Base-by-base conservation (phyloP, 2,329 filamentous ascomycete species). In the Sclerotinia spermophila region DNA sequence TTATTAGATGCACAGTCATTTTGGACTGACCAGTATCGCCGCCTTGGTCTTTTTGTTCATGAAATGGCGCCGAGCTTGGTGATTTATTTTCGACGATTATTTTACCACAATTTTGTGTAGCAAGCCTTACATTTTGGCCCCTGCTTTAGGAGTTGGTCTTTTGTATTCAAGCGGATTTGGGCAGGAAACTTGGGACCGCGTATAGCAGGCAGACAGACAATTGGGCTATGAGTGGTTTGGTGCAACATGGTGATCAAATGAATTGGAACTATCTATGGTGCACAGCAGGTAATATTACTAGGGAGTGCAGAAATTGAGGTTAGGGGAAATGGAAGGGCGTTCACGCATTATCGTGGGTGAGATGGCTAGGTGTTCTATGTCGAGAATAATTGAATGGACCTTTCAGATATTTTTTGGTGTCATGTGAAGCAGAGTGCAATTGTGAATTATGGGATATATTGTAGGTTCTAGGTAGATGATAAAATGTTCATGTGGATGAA, bases 21-120 rank as follows among this genome's bases (percentile, higher is more conserved):
- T 55, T 24, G 60, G 53, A 44, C 44, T 53, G 13, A 62, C 5
- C 42, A 48, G 44, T 27, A 51, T 51, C 33, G 8, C 15, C 27
- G 62, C 62, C 33, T 53, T 65, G 44, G 38, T 17, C n/a, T 65
- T 53, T 53, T 40, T 65, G 61, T 65, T 30, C 45, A 65, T 53
- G 40, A 27, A 65, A 21, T 40, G 62, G 45, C 33, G 5, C 10
- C 33, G n/a, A 40, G 40, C 13, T 53, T 53, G 24, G 24, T 38
- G 45, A 53, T 53, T 30, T 35, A 40, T 40, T 27, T 65, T 65
- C 10, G 45, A 53, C 33, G 44, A 64, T 64, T 38, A 48, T 64
- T 40, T 65, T 53, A 45, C 62, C n/a, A 11, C 19, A 40, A 65
- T 65, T 53, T 65, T 65, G 62, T 65, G 45, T 65, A 40, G 62